These are phyloP conservation scores for Angophora floribunda DNA, from an alignment of 345 rosid genomes.

Conservation along the genomic window DNA sequence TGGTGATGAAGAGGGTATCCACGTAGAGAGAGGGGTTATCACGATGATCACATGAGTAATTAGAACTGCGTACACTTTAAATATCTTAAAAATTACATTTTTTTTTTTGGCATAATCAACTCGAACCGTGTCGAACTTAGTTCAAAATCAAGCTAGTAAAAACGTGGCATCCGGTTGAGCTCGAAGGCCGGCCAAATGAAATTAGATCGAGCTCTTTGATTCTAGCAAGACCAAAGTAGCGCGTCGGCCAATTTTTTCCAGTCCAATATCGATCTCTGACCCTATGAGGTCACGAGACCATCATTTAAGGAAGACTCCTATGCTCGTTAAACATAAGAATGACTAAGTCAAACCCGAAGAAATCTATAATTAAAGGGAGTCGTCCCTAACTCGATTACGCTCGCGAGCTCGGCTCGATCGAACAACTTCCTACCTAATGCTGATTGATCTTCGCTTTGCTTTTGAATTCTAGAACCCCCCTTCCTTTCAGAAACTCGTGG, in stretches of 20 bases:
- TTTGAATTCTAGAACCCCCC: not conserved
- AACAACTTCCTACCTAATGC: not conserved
- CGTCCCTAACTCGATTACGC: not conserved
- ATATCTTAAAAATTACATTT: not conserved
- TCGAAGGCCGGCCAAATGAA: not conserved
- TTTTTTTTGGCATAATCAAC: not conserved
- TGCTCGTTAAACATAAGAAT: not conserved
- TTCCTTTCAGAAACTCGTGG: too few relatives aligned
- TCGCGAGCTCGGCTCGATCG: not conserved
- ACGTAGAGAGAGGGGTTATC: not conserved
- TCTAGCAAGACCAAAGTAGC: not conserved
- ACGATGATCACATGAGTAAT: not conserved
- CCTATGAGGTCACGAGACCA: not conserved
- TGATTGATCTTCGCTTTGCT: not conserved
- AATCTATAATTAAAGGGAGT: fast-evolving
- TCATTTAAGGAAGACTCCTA: not conserved
- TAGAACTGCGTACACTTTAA: not conserved
- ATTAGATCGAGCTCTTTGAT: not conserved
- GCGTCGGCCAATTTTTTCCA: not conserved
- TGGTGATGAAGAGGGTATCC: not conserved
- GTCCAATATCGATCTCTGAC: not conserved
- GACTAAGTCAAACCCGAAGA: not conserved
- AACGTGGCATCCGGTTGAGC: not conserved
- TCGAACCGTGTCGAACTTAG: not conserved
- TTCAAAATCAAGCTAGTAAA: not conserved